Evolutionary conservation across 495 filamentous ascomycete genomes (phyloP).

Genomic region (Penicillium paradoxum): DNA sequence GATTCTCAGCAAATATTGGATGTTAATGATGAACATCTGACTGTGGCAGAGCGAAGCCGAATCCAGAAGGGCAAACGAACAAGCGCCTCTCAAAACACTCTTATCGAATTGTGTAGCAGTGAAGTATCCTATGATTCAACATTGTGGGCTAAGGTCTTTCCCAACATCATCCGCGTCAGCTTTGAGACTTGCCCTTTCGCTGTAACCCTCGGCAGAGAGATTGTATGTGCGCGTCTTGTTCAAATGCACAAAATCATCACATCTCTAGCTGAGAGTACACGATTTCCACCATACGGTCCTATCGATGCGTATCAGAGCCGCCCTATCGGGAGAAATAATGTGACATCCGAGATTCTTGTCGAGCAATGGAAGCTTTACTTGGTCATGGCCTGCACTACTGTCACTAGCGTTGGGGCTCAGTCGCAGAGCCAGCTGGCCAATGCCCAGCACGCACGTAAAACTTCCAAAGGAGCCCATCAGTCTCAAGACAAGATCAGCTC

Average conservation of each 20-base stretch:
- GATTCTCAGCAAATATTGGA: constrained; percentile 85
- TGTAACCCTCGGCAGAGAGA: constrained; percentile 81
- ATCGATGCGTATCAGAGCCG: constrained; percentile 48
- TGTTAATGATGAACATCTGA: constrained; percentile 87
- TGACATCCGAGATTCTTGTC: constrained; percentile 79
- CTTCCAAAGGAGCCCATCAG: constrained; percentile 65
- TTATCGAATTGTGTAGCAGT: constrained; percentile 92
- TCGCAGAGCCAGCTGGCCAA: constrained; percentile 54
- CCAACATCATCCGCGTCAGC: constrained; percentile 86
- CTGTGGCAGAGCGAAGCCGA: constrained; percentile 86
- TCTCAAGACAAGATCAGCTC: constrained; percentile 80
- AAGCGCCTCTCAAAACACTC: constrained; percentile 74
- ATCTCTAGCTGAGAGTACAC: constrained; percentile 66
- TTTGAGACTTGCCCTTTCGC: constrained; percentile 88
- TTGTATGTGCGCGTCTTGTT: constrained; percentile 83
- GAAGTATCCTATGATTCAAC: constrained; percentile 92
- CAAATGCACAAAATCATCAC: constrained; percentile 87
- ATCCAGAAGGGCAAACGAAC: constrained; percentile 86
- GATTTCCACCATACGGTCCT: constrained; percentile 54
- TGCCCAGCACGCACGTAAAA: constrained; percentile 78
- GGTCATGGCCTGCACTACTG: constrained; percentile 92
- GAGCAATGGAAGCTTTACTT: constrained; percentile 99
- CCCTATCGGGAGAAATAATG: constrained; percentile 54
- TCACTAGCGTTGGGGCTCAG: constrained; percentile 74
- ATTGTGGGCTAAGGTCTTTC: constrained; percentile 96